Percentiles rank a stretch among this genome's conserved stretches.
Evolutionary conservation across 108 stramenopile species (phyloP).

Genomic region (Aureococcus anophagefferens): DNA sequence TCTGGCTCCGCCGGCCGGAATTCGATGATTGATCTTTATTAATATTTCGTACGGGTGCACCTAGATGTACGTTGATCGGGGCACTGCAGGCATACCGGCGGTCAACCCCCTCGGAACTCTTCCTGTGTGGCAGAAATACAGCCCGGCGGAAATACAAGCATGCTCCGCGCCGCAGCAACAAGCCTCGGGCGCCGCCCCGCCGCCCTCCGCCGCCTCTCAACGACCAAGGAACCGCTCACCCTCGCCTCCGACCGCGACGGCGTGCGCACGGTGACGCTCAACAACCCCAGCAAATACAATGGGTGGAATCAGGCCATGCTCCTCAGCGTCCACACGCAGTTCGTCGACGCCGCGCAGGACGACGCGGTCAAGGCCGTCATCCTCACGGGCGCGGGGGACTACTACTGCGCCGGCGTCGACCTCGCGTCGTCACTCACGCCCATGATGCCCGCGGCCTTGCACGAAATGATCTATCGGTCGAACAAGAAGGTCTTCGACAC

Average conservation of each 20-base stretch:
- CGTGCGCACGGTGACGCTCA: not conserved
- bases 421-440: slow-evolving; percentile 18
- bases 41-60: no score
- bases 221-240: not conserved
- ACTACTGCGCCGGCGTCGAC: slow-evolving; percentile 34
- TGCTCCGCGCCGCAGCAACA: no score
- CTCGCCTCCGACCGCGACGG: not conserved
- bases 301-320: slow-evolving; percentile 25
- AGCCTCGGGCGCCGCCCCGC: no score
- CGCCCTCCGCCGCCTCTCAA: no score
- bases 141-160: no score
- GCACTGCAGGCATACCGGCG: no score
- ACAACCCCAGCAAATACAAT: slow-evolving; percentile 26
- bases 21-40: no score
- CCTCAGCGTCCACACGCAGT: not conserved
- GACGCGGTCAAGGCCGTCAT: slow-evolving; percentile 9
- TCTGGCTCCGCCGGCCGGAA: no score
- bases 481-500: slow-evolving; percentile 14
- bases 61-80: no score
- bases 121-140: no score
- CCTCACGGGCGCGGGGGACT: slow-evolving; percentile 16
- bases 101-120: no score
- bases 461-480: slow-evolving; percentile 1
- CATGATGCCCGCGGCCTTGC: slow-evolving; percentile 6
- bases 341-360: slow-evolving; percentile 22